These are phyloP conservation scores for Fusarium multiceps DNA, from an alignment of 2,329 filamentous ascomycete species.

Conservation along the genomic window DNA sequence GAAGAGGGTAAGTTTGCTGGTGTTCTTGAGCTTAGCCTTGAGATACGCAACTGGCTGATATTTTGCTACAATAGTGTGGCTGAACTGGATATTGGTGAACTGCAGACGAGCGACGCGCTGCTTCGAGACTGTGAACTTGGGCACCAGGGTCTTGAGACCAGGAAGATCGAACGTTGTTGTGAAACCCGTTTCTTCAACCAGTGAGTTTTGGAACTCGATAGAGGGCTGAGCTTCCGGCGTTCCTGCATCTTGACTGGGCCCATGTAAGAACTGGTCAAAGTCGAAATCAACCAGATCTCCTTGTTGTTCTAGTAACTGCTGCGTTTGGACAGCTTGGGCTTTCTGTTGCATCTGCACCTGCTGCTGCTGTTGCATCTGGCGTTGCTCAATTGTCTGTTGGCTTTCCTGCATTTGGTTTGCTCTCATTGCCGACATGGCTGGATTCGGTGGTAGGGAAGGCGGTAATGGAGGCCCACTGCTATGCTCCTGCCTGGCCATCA, in stretches of 20 bases:
- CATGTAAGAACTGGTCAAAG: conserved; percentile 37
- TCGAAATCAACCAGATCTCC: conserved; percentile 1
- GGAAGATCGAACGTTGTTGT: conserved; percentile 72
- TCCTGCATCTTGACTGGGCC: conserved; percentile 51
- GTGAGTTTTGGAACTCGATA: conserved; percentile 58
- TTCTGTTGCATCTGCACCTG: background rate
- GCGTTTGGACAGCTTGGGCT: conserved; percentile 7
- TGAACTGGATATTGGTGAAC: conserved; percentile 64
- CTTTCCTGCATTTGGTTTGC: background rate
- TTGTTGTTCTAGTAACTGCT: conserved; percentile 10
- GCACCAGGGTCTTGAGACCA: conserved; percentile 65
- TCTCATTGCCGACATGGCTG: background rate
- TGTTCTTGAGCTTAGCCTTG: conserved; percentile 67
- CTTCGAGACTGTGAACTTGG: conserved; percentile 62
- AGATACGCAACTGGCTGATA: conserved; percentile 70
- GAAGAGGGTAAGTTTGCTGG: conserved; percentile 66
- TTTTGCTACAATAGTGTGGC: conserved; percentile 70
- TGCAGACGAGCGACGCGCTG: conserved; percentile 69
- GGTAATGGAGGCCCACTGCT: conserved; percentile 45
- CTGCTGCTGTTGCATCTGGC: background rate
- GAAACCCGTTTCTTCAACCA: conserved; percentile 68
- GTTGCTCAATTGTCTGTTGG: background rate
- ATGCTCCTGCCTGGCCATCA: conserved; percentile 85
- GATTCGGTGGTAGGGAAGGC: background rate
- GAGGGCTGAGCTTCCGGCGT: conserved; percentile 47